Conservation (phyloP, 2,329 filamentous ascomycete genomes). For the Ceratocystis cacaofunesta region DNA sequence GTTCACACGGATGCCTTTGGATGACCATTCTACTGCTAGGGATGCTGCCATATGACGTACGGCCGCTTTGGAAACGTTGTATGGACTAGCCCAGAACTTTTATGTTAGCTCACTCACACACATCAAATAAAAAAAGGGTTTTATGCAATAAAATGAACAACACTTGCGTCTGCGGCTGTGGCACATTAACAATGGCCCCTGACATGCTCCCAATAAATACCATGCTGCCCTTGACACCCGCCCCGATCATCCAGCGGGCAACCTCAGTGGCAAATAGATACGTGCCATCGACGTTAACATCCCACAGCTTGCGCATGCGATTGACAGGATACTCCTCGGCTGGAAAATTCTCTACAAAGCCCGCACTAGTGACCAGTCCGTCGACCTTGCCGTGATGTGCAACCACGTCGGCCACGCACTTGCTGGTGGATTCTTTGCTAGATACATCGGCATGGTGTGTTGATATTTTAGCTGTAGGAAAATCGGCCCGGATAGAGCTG, state of each 20-base stretch:
- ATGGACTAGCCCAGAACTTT: conserved; percentile 39
- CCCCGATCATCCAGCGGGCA: conserved; percentile 76
- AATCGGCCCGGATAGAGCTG: neutral
- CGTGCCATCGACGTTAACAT: conserved; percentile 83
- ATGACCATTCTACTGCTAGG: conserved; percentile 87
- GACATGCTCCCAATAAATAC: conserved; percentile 96
- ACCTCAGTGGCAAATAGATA: conserved; percentile 77
- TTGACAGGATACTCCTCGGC: conserved; percentile 83
- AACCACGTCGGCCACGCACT: conserved; percentile 24
- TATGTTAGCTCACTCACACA: neutral
- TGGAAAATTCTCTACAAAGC: conserved; percentile 91
- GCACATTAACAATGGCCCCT: conserved; percentile 83
- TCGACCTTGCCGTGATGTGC: conserved; percentile 67
- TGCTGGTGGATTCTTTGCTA: conserved; percentile 3
- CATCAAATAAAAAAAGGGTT: neutral
- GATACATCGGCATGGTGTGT: conserved; percentile 51
- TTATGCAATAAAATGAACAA: too few species aligned
- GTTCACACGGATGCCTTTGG: conserved; percentile 78
- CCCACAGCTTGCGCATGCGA: conserved; percentile 84
- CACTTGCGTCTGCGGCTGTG: conserved; percentile 67
- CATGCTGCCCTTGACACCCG: conserved; percentile 66
- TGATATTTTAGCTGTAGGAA: conserved; percentile 39
- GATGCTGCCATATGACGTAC: conserved; percentile 77
- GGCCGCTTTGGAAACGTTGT: conserved; percentile 86
- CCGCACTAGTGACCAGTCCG: conserved; percentile 86